Evolutionary conservation across 2,329 filamentous ascomycete genomes (phyloP).

Genomic region (Lanzia echinophila): DNA sequence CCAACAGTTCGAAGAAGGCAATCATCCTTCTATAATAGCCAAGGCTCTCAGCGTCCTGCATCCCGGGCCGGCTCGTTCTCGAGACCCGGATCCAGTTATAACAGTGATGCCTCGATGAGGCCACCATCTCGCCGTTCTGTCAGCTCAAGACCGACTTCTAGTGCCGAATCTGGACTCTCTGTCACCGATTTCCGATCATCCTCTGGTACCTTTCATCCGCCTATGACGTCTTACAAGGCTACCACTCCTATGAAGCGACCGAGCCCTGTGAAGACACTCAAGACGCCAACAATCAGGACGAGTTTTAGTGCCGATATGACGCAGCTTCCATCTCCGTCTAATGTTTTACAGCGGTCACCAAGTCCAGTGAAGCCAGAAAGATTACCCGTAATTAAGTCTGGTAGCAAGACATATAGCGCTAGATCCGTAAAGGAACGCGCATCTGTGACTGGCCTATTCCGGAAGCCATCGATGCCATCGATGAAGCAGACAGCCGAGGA

Average conservation of each 20-base stretch:
- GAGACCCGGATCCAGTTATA: constrained; percentile 49
- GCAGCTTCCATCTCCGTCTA: constrained; percentile 32
- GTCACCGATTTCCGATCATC: constrained; percentile 38
- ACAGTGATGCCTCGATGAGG: constrained; percentile 48
- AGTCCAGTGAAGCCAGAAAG: constrained; percentile 28
- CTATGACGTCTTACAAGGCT: constrained; percentile 37
- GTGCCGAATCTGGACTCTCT: constrained; percentile 38
- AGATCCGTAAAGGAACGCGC: constrained; percentile 44
- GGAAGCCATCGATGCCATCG: constrained; percentile 46
- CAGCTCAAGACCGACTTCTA: constrained; percentile 49
- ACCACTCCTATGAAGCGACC: constrained; percentile 37
- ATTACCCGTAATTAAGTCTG: constrained; percentile 31
- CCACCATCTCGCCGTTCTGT: constrained; percentile 43
- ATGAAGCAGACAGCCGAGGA: constrained; percentile 31
- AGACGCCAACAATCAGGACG: constrained; percentile 29
- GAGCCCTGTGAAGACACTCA: constrained; percentile 32
- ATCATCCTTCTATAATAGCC: constrained; percentile 65
- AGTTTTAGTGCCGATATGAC: constrained; percentile 16
- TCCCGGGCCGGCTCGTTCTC: constrained; percentile 21
- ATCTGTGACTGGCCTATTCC: constrained; percentile 47
- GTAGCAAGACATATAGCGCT: constrained; percentile 41
- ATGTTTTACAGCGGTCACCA: constrained; percentile 28
- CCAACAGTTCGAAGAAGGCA: constrained; percentile 60
- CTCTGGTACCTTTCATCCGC: constrained; percentile 38
- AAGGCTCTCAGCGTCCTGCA: constrained; percentile 51